Evolutionary conservation across 352 stramenopile genomes (phyloP), one percentile per base, ranked within the genome.

Genomic region (Thraustochytrium sp.): DNA sequence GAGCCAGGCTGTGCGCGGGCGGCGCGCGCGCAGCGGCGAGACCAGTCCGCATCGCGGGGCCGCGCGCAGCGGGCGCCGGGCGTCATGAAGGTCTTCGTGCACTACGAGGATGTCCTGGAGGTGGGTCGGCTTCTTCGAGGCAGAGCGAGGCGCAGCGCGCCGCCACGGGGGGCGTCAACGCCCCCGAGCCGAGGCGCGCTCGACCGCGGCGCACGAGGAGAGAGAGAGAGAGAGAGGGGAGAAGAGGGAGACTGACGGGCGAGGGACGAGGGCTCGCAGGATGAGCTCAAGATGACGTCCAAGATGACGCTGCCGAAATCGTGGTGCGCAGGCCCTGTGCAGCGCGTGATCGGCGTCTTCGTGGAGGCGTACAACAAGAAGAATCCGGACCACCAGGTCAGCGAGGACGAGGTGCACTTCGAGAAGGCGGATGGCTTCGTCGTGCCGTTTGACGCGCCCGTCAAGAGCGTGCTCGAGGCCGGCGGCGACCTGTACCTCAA

Each of bases 271-370:
- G n/a, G 0, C 8, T 29, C 40, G 40, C 62, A 75, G 62, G 62
- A 55, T 49, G 62, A 75, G 23, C 29, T 54, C 62, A 75, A 92
- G 84, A 92, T 92, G 82, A 89, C 88, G 2, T 65, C 92, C 23
- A 93, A 93, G 85, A 91, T 93, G 51, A 92, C 89, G 16, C 84
- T 93, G 16, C 90, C 90, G 18, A 92, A 92, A 65, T 90, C 82
- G 31, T 93, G 90, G 90, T 89, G 88, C 82, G 88, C 49, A 2
- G 88, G 89, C 29, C 89, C 90, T 16, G 85, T 86, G 16, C 89
- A 84, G 38, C 87, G 89, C 59, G 63, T 92, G 23, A 55, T 92
- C 1, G 77, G 86, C 56, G 85, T 87, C 76, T 92, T 92, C 84
- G 86, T 92, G 0, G 88, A 92, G 82, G 88, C 86, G 1, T 93